phyloP scores from a whole-genome alignment of 495 filamentous ascomycete species.

The Aspergillus ellipticus region DNA sequence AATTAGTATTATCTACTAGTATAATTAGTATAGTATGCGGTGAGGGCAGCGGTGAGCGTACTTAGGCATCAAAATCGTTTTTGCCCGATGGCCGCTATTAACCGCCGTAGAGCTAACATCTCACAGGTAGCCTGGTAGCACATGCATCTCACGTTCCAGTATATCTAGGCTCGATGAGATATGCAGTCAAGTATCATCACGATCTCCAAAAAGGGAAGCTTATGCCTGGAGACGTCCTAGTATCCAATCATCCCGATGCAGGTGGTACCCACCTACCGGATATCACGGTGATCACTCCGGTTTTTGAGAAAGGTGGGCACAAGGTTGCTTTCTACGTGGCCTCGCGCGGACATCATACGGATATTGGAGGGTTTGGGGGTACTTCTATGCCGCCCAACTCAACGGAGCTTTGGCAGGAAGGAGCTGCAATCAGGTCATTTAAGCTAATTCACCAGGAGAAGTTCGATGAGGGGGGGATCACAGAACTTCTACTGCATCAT shows the following conservation, averaged over 20 bases:
- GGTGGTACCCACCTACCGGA: conserved; percentile 87
- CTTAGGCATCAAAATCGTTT: too few relatives aligned
- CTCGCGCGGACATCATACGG: conserved; percentile 69
- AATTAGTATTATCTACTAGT: too few relatives aligned
- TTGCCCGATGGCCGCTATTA: too few relatives aligned
- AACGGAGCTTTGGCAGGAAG: conserved; percentile 87
- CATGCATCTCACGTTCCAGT: conserved; percentile 89
- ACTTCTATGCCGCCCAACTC: conserved; percentile 90
- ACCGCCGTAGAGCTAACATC: background rate
- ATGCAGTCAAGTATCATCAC: conserved; percentile 79
- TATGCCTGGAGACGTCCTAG: conserved; percentile 85
- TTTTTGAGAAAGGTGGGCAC: conserved; percentile 62
- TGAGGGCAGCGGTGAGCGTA: too few relatives aligned
- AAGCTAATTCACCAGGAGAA: conserved; percentile 85
- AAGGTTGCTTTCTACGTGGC: conserved; percentile 91
- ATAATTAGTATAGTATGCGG: too few relatives aligned
- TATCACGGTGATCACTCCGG: conserved; percentile 83
- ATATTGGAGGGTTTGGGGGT: conserved; percentile 90
- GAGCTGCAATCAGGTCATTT: conserved; percentile 86
- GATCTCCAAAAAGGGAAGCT: conserved; percentile 77
- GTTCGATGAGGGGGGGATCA: conserved; percentile 83
- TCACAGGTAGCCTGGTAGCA: conserved; percentile 58
- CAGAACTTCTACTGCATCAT: conserved; percentile 81
- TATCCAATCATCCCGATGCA: conserved; percentile 90
- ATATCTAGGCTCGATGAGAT: conserved; percentile 86